Percentiles rank a stretch among this genome's conserved stretches.
phyloP scores from a whole-genome alignment of 2,329 filamentous ascomycete species.

The Neonectria sp. region DNA sequence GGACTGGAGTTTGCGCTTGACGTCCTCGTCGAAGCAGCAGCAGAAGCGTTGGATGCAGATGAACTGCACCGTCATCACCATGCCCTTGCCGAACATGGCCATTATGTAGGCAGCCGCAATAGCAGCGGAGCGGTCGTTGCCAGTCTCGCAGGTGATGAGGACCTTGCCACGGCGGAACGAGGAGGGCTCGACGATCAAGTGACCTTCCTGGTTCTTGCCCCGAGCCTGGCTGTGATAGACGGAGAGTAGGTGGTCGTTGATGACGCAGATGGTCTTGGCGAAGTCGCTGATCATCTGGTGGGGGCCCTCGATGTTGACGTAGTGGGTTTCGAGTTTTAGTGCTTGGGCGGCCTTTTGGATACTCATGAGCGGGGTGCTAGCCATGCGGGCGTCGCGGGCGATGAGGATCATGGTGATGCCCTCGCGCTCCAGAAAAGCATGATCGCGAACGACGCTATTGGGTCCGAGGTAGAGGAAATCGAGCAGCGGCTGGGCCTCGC shows the following conservation, averaged over 20 bases:
- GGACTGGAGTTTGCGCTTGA: conserved; percentile 66
- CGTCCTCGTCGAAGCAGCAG: conserved; percentile 77
- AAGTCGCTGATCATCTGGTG: conserved; percentile 78
- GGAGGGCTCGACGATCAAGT: conserved; percentile 57
- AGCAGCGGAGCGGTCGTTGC: conserved; percentile 86
- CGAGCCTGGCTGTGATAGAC: conserved; percentile 52
- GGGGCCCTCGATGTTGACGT: conserved; percentile 75
- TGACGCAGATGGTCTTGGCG: conserved; percentile 70
- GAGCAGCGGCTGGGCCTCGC: conserved; percentile 82
- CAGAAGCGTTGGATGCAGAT: conserved; percentile 83
- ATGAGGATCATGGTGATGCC: conserved; percentile 87
- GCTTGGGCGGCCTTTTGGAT: conserved; percentile 71
- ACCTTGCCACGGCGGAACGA: conserved; percentile 73
- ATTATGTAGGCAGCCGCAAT: conserved; percentile 90
- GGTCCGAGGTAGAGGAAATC: conserved; percentile 90
- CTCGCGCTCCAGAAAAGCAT: conserved; percentile 71
- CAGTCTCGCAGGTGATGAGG: conserved; percentile 90
- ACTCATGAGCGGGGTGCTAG: conserved; percentile 69
- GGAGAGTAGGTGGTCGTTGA: conserved; percentile 82
- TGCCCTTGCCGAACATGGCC: conserved; percentile 76
- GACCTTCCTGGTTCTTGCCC: conserved; percentile 66
- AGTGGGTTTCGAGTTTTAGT: conserved; percentile 73
- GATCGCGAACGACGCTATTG: conserved; percentile 75
- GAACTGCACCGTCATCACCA: conserved; percentile 77
- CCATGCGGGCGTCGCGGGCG: conserved; percentile 75